Evolutionary conservation across 176 grass and related monocot species (phyloP).

Genomic region (Raddia distichophylla): DNA sequence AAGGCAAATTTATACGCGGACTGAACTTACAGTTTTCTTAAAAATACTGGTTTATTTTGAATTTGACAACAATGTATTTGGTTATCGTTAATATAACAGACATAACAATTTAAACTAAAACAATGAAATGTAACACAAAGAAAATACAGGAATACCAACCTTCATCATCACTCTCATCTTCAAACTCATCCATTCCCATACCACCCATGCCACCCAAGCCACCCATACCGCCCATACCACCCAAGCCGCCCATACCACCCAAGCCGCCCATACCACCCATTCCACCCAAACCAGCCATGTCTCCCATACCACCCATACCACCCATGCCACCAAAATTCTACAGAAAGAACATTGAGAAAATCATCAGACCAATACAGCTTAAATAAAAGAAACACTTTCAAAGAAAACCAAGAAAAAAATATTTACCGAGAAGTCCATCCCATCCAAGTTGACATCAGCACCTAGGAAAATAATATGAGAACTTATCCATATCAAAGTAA

Average conservation of each 20-base stretch:
- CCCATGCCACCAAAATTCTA: constrained; percentile 80
- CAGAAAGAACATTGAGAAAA: constrained; percentile 38
- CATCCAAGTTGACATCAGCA: constrained; percentile 77
- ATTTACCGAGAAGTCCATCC: constrained; percentile 92
- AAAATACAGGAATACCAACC: constrained; percentile 49
- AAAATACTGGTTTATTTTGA: background rate
- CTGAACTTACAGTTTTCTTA: background rate
- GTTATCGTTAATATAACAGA: background rate
- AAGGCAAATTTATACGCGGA: background rate
- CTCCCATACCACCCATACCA: constrained; percentile 24
- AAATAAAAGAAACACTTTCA: background rate
- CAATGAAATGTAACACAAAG: background rate
- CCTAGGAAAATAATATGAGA: constrained; percentile 36
- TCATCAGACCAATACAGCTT: constrained; percentile 27
- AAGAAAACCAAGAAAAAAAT: background rate
- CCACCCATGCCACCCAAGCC: constrained; percentile 50
- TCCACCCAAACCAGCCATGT: constrained; percentile 41
- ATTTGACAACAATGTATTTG: background rate
- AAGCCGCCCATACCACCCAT: constrained; percentile 26
- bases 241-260: constrained; percentile 23
- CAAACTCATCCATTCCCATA: constrained; percentile 65
- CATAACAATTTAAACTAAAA: background rate
- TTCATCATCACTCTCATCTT: constrained; percentile 85
- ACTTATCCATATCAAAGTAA: background rate
- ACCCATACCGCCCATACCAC: constrained; percentile 21